phyloP scores from a whole-genome alignment of 129 eudicot species.

The Oenanthe sinensis region DNA sequence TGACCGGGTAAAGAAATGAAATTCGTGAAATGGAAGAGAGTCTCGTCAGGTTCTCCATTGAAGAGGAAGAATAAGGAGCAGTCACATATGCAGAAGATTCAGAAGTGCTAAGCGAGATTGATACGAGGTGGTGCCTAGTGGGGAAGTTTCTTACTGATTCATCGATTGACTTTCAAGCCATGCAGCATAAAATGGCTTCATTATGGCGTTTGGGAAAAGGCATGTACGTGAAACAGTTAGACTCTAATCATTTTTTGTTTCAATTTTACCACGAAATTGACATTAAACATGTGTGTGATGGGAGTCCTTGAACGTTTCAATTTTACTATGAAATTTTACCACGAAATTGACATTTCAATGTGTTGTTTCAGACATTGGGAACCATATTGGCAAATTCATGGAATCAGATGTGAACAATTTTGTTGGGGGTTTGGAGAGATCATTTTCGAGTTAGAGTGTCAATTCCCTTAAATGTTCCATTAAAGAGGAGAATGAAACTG shows the following conservation, averaged over 20 bases:
- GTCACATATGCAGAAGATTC: no score
- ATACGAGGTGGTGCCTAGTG: background rate
- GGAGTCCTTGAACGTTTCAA: background rate
- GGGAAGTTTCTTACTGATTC: background rate
- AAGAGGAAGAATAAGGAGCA: no score
- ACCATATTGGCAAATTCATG: background rate
- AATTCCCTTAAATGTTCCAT: background rate
- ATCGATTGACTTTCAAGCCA: background rate
- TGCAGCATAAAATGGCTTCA: background rate
- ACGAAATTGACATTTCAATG: no score
- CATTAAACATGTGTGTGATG: background rate
- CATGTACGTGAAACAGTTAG: background rate
- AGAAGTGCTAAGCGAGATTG: no score
- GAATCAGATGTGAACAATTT: background rate
- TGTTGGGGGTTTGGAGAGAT: background rate
- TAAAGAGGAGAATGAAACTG: background rate
- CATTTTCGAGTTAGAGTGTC: background rate
- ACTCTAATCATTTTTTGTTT: no score
- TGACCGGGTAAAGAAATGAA: no score
- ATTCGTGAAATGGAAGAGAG: no score
- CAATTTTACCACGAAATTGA: background rate
- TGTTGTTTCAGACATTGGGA: background rate
- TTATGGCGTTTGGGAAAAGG: background rate
- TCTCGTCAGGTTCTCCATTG: no score
- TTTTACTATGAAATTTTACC: no score